Percentiles rank a stretch among this genome's conserved stretches.
phyloP scores from a whole-genome alignment of 352 stramenopile species.

The Phytophthora quininea region DNA sequence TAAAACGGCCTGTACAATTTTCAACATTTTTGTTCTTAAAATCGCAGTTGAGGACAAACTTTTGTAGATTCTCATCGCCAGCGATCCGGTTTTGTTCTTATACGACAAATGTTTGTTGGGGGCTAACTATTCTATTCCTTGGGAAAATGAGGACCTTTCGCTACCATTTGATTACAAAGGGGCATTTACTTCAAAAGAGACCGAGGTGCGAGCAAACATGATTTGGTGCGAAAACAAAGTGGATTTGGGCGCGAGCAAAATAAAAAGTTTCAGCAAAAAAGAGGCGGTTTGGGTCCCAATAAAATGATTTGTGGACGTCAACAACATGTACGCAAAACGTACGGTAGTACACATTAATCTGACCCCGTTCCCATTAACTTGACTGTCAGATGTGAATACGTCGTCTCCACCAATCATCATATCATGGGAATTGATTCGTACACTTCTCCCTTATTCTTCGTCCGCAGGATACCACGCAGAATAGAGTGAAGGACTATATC shows the following conservation, averaged over 20 bases:
- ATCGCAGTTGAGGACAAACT: too few relatives aligned
- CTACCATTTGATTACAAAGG: too few relatives aligned
- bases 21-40: too few relatives aligned
- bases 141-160: too few relatives aligned
- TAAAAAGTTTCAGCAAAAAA: neutral
- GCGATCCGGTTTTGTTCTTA: too few relatives aligned
- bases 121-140: too few relatives aligned
- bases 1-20: too few relatives aligned
- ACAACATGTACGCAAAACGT: neutral
- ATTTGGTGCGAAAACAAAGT: neutral
- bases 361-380: constrained; percentile 8
- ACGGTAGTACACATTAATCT: neutral
- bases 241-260: neutral
- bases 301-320: neutral
- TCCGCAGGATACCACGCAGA: neutral
- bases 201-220: neutral
- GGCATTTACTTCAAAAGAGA: neutral
- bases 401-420: too few relatives aligned
- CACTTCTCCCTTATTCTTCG: too few relatives aligned
- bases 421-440: too few relatives aligned
- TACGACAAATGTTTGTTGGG: too few relatives aligned
- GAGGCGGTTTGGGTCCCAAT: neutral
- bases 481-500: neutral
- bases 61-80: too few relatives aligned
- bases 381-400: neutral